Evolutionary conservation across 768 basidiomycete species (phyloP), one percentile per base, ranked within the genome.

Genomic region (Inosperma sp.): DNA sequence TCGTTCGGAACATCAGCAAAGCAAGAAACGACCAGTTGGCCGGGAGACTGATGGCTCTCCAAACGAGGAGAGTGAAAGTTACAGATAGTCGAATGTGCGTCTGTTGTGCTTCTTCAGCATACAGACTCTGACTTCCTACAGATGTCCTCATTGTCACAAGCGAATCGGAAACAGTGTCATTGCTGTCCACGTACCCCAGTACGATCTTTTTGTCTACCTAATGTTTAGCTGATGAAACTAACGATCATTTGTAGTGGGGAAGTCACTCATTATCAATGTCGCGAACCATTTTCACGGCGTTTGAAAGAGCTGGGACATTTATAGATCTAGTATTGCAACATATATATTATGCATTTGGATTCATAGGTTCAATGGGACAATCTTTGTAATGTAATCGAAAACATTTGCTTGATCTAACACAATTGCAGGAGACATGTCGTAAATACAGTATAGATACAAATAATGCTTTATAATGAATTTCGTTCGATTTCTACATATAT

Each of bases 121-220:
- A 35, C 39, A 8, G 29, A 14, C 19, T 37, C 33, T 34, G 49
- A 16, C 17, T 44, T 39, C 51, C 48, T 53, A 13, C 56, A 95
- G 93, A 68, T 98, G 94, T 59, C 94, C 94, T 1, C 89, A 94
- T 65, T 97, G 95, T 62, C 89, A 93, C 63, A 97, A 98, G 60
- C 82, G 94, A 13, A 71, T 98, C 19, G 94, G 94, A 5, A 86
- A 84, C 56, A 93, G 90, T 54, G 93, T 94, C 27, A 94, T 98
- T 58, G 92, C 93, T 0, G 89, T 95, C 2, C 94, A 97, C 73
- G 75, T 85, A 7, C 94, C 94, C 33, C 78, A 81, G 91, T 88
- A 59, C 62, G 84, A 58, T 49, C 25, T 52, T 50, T 56, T 8
- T 36, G 4, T 31, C 36, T n/a, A 10, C 49, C 26, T 23, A 17